These are phyloP conservation scores for Mariannaea sp. DNA, from an alignment of 2,329 filamentous ascomycete genomes.

Conservation along the genomic window DNA sequence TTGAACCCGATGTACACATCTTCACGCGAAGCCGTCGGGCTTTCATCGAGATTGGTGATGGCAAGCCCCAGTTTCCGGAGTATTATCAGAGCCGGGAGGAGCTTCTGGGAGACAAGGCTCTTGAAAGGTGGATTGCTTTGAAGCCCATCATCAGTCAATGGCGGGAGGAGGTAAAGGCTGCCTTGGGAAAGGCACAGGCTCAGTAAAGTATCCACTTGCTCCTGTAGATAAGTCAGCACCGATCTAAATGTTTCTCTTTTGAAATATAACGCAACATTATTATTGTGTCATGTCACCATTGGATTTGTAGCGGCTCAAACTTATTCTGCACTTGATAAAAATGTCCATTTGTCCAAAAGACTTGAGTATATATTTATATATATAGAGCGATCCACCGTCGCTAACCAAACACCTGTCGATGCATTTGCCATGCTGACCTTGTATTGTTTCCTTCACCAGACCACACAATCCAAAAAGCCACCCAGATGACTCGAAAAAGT, in stretches of 20 bases:
- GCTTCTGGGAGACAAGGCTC: slow-evolving; percentile 42
- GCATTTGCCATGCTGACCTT: slow-evolving; percentile 18
- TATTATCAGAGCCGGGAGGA: slow-evolving; percentile 42
- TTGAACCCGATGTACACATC: slow-evolving; percentile 53
- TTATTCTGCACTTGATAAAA: slow-evolving; percentile 30
- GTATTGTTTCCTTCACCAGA: slow-evolving; percentile 21
- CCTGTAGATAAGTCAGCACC: no score
- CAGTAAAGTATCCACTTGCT: not conserved
- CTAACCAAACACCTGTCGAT: slow-evolving; percentile 22
- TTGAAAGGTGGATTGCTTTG: slow-evolving; percentile 39
- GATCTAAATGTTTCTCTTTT: not conserved
- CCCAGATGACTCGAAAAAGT: slow-evolving; percentile 4
- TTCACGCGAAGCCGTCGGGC: slow-evolving; percentile 46
- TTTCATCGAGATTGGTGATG: slow-evolving; percentile 46
- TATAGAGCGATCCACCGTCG: slow-evolving; percentile 26
- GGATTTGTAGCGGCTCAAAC: slow-evolving; percentile 23
- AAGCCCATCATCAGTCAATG: slow-evolving; percentile 28
- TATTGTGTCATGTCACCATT: slow-evolving; percentile 19
- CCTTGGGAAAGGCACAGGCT: not conserved
- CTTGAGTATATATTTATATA: slow-evolving; percentile 31
- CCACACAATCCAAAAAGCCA: slow-evolving; percentile 13
- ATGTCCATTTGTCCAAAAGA: slow-evolving; percentile 23
- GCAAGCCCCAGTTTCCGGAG: slow-evolving; percentile 44
- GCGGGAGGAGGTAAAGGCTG: slow-evolving; percentile 23
- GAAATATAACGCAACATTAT: not conserved